Evolutionary conservation across 2,329 filamentous ascomycete species (phyloP), one percentile per base, ranked within the genome.

Genomic region (Xenosphaeropsis pyriputrescens): DNA sequence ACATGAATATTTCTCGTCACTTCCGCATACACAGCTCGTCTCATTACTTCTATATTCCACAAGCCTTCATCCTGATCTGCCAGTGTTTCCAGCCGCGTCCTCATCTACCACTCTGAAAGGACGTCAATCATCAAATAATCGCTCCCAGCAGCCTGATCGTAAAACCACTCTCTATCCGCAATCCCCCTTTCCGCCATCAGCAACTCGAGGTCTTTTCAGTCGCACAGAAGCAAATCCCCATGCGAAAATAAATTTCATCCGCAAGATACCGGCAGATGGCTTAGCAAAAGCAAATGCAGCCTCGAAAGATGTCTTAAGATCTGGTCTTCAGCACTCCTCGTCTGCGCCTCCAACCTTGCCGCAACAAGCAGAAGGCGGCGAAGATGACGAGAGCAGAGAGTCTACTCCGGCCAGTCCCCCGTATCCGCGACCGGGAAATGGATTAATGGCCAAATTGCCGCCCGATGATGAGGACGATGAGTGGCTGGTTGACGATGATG

Each of bases 21-120:
- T 85, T 19, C 61, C 79, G 2, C 70, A 74, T 45, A 57, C 65
- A 8, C 64, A 75, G 30, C 63, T 88, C 1, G 70, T 85, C 34
- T 69, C 70, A 38, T 64, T 85, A 18, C 61, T 85, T 29, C 62
- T 83, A 41, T 68, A 70, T 43, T 66, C 75, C 41, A 72, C 71
- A 18, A 67, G 69, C 34, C 56, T 72, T 2, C 66, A 81, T 42
- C 77, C 80, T 2, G 68, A 75, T 38, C 60, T 86, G 5, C 72
- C 78, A 5, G 62, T 86, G 37, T 85, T 83, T 49, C 68, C 65
- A 35, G 34, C 38, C 9, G 5, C 36, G 15, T 29, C 29, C 30
- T 44, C 41, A 16, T 38, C 43, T 32, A 41, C 11, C 26, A 30
- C 19, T 30, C 36, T 30, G 16, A 37, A 36, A 31, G 37, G 30